Percentiles rank a stretch among this genome's conserved stretches.
Evolutionary conservation across 2,329 filamentous ascomycete genomes (phyloP).

Genomic region (Trichothecium sympodiale): DNA sequence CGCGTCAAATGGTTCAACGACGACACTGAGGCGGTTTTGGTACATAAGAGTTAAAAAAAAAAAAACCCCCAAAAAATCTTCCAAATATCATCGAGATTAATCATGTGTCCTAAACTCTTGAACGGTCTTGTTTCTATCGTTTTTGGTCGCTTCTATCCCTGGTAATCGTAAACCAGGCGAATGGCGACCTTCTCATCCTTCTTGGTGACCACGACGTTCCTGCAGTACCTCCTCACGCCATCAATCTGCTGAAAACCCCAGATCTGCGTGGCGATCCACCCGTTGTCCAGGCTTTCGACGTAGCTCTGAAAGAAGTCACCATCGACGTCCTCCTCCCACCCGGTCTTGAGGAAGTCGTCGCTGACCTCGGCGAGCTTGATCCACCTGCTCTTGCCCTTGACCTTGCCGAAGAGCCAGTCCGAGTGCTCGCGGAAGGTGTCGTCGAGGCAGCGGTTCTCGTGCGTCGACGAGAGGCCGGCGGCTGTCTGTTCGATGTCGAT

Average conservation of each 20-base stretch:
- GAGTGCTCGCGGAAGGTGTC: constrained; percentile 47
- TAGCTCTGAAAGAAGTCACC: constrained; percentile 52
- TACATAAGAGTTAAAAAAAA: too few relatives aligned
- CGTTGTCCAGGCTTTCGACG: constrained; percentile 40
- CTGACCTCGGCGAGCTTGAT: constrained; percentile 33
- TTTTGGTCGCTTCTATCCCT: too few relatives aligned
- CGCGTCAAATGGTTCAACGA: too few relatives aligned
- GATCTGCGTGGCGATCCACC: constrained; percentile 45
- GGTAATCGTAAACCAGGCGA: constrained; percentile 46
- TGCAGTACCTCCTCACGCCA: constrained; percentile 39
- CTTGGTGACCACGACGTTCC: constrained; percentile 44
- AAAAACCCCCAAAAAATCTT: too few relatives aligned
- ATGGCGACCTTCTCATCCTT: constrained; percentile 34
- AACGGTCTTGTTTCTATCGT: too few relatives aligned
- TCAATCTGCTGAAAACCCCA: constrained; percentile 49
- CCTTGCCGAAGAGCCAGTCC: constrained; percentile 70
- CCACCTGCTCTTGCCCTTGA: constrained; percentile 50
- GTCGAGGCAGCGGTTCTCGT: constrained; percentile 45
- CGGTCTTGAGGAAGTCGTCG: constrained; percentile 45
- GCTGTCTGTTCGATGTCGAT: constrained; percentile 66
- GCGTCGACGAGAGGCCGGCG: constrained; percentile 57
- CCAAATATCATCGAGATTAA: not conserved
- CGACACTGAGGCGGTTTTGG: too few relatives aligned
- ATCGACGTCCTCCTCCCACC: constrained; percentile 50
- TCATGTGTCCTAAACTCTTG: too few relatives aligned